phyloP scores from a whole-genome alignment of 129 eudicot species.

The Pittosporum tobira region DNA sequence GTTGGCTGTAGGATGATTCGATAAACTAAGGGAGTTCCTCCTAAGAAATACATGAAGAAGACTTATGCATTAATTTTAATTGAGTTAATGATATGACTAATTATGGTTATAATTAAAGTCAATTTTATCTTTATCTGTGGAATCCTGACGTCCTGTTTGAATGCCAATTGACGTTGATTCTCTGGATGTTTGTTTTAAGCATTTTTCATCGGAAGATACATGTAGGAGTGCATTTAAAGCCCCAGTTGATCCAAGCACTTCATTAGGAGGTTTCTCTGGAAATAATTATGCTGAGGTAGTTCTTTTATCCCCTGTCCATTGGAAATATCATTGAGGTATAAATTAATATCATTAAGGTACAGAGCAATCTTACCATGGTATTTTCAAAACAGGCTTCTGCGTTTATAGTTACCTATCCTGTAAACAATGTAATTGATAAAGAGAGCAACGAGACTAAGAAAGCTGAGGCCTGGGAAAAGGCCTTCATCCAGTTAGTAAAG shows the following conservation, averaged over 20 bases:
- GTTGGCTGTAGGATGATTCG: too few species aligned
- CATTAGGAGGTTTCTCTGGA: constrained; percentile 88
- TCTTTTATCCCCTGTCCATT: constrained; percentile 8
- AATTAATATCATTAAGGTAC: constrained; percentile 8
- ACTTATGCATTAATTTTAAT: too few species aligned
- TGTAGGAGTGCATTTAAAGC: constrained; percentile 93
- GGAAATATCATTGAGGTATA: too few species aligned
- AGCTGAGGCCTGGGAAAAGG: constrained; percentile 95
- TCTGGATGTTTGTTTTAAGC: constrained; percentile 36
- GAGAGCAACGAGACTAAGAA: constrained; percentile 67
- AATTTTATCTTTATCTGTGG: neutral
- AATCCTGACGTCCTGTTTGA: neutral
- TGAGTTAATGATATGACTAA: too few species aligned
- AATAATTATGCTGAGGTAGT: constrained; percentile 88
- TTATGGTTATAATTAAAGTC: neutral
- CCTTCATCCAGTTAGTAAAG: constrained; percentile 85
- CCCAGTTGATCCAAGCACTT: constrained; percentile 98
- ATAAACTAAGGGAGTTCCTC: too few species aligned
- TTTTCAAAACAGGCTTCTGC: constrained; percentile 80
- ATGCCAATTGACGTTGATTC: constrained; percentile 14
- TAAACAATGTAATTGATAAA: constrained; percentile 70
- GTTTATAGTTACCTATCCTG: constrained; percentile 86
- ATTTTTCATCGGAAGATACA: constrained; percentile 60
- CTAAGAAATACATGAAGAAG: too few species aligned
- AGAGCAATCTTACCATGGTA: constrained; percentile 15